A percentile compares a stretch with the other conserved stretches of the same genome.
phyloP scores from a whole-genome alignment of 257 asterid genomes.

The Rhazya stricta region DNA sequence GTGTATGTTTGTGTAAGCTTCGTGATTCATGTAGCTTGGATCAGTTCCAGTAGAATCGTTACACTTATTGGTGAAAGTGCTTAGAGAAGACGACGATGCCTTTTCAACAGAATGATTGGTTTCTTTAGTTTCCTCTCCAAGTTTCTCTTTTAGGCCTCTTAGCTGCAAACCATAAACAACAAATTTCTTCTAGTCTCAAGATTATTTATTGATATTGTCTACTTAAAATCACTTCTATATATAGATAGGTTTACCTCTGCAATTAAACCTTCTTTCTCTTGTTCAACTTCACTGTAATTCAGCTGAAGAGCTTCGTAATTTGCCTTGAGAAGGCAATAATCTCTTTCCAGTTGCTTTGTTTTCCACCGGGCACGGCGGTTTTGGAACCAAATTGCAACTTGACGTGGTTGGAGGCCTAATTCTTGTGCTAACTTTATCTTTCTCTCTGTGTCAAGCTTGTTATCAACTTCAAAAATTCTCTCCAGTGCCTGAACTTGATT shows the following conservation, averaged over 20 bases:
- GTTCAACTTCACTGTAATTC: conserved; percentile 28
- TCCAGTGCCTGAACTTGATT: conserved; percentile 46
- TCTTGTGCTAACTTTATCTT: conserved; percentile 39
- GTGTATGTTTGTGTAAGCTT: conserved; percentile 1
- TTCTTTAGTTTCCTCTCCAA: conserved; percentile 24
- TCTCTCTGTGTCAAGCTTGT: conserved; percentile 42
- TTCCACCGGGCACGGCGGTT: conserved; percentile 51
- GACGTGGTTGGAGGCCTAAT: conserved; percentile 45
- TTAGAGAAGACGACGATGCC: conserved; percentile 7
- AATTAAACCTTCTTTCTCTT: conserved; percentile 27
- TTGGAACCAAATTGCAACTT: conserved; percentile 53
- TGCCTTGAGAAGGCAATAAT: conserved; percentile 32
- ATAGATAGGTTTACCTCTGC: conserved; percentile 28
- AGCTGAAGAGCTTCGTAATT: conserved; percentile 40
- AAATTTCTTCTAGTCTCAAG: neutral
- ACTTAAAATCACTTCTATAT: too few relatives aligned
- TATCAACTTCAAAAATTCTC: conserved; percentile 40
- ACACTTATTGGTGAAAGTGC: neutral
- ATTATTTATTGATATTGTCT: neutral
- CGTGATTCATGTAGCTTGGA: conserved; percentile 4
- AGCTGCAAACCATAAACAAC: conserved; percentile 17
- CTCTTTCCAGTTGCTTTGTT: conserved; percentile 46
- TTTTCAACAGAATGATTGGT: conserved; percentile 7
- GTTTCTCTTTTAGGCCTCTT: conserved; percentile 32
- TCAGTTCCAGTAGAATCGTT: conserved; percentile 6